phyloP scores from a whole-genome alignment of 306 rosid genomes.

The Styphnolobium japonicum region DNA sequence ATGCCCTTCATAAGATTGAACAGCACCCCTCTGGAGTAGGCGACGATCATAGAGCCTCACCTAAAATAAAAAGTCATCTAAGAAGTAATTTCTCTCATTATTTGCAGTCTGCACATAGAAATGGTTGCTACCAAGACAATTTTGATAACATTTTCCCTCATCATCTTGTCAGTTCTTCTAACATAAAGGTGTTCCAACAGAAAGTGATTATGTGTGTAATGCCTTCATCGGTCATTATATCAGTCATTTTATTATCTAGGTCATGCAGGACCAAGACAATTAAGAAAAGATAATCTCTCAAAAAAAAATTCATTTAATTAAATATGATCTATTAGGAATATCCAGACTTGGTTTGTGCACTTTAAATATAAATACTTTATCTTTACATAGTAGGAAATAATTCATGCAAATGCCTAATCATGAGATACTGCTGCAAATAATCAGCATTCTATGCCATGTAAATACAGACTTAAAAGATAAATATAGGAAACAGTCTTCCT shows the following conservation, averaged over 20 bases:
- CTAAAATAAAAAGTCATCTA: conserved; percentile 38
- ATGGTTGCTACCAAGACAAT: conserved; percentile 4
- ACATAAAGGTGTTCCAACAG: conserved; percentile 1
- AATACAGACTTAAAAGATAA: neutral
- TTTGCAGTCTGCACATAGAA: neutral
- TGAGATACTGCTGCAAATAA: conserved; percentile 3
- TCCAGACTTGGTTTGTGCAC: neutral
- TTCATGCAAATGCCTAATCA: neutral
- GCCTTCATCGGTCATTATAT: conserved; percentile 17
- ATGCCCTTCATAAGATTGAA: conserved; percentile 79
- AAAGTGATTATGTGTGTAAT: neutral
- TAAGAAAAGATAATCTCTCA: neutral
- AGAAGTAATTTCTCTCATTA: conserved; percentile 1
- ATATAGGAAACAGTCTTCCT: neutral
- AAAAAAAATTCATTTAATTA: neutral
- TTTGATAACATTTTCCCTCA: neutral
- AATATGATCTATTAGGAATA: neutral
- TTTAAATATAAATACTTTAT: neutral
- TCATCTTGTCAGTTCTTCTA: neutral
- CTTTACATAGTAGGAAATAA: neutral
- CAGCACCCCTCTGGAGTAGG: conserved; percentile 70
- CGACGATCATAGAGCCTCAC: conserved; percentile 80
- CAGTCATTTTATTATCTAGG: neutral
- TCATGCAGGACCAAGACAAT: neutral
- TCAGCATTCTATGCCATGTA: neutral